phyloP scores from a whole-genome alignment of 2,329 filamentous ascomycete genomes.

The Aspergillus sp. region DNA sequence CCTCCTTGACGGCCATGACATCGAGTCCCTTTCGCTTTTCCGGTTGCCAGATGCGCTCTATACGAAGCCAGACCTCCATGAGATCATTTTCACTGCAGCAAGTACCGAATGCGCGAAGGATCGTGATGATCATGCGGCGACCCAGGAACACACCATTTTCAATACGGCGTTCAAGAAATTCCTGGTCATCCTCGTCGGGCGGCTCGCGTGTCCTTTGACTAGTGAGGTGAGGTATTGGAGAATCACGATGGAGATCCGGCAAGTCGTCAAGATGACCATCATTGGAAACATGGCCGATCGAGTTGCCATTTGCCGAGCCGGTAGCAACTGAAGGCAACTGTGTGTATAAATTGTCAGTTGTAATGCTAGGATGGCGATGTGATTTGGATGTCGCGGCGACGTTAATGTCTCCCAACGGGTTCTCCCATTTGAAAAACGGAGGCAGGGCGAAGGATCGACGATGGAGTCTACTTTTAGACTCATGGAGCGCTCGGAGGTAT shows the following conservation, averaged over 20 bases:
- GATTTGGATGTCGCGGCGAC: constrained; percentile 9
- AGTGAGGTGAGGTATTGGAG: constrained; percentile 24
- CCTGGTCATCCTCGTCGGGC: constrained; percentile 16
- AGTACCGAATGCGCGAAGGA: constrained; percentile 45
- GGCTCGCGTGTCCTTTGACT: constrained; percentile 11
- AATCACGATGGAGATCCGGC: constrained; percentile 12
- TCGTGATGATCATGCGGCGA: constrained; percentile 44
- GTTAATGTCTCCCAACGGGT: constrained; percentile 29
- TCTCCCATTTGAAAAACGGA: constrained; percentile 34
- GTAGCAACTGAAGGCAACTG: constrained; percentile 27
- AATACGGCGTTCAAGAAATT: constrained; percentile 35
- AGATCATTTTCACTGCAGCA: constrained; percentile 43
- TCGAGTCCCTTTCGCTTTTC: constrained; percentile 41
- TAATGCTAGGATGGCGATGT: constrained; percentile 7
- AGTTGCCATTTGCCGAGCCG: constrained; percentile 3
- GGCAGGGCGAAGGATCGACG: constrained; percentile 23
- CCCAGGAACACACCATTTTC: constrained; percentile 48
- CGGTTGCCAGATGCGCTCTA: constrained; percentile 48
- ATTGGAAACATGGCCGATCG: constrained; percentile 15
- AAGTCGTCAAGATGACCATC: background rate
- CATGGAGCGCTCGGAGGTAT: constrained; percentile 56
- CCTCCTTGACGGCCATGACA: constrained; percentile 42
- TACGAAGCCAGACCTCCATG: constrained; percentile 43
- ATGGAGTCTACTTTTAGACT: constrained; percentile 37
- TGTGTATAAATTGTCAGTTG: constrained; percentile 30